Evolutionary conservation across 345 rosid species (phyloP).

Genomic region (Populus simonii): DNA sequence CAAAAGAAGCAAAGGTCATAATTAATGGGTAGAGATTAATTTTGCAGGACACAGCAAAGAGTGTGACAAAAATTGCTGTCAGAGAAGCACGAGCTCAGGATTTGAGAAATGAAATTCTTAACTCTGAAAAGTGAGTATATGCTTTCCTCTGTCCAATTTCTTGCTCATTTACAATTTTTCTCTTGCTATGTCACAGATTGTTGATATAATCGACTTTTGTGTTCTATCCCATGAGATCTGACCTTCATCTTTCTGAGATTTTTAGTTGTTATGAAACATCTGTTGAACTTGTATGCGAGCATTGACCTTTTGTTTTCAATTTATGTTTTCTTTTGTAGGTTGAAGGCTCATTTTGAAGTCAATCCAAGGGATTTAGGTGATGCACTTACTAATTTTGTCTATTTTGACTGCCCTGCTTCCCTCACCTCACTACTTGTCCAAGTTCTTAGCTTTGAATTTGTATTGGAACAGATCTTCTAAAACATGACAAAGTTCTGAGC

Average conservation of each 20-base stretch:
- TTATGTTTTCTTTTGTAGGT: constrained; percentile 39
- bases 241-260: neutral
- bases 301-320: neutral
- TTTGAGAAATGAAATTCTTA: constrained; percentile 80
- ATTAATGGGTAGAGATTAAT: constrained; percentile 6
- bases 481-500: constrained; percentile 78
- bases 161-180: neutral
- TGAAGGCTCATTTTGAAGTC: constrained; percentile 83
- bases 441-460: constrained; percentile 3
- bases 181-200: neutral
- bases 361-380: constrained; percentile 79
- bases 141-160: neutral
- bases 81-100: constrained; percentile 92
- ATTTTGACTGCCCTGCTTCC: too few species aligned
- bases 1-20: neutral
- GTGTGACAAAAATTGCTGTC: constrained; percentile 77
- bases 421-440: neutral
- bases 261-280: neutral
- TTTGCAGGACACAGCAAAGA: constrained; percentile 81
- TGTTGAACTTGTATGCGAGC: neutral
- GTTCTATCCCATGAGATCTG: neutral
- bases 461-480: constrained; percentile 57
- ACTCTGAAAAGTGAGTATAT: constrained; percentile 81
- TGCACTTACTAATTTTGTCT: neutral
- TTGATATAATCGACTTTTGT: neutral